Conservation (phyloP, 2,329 filamentous ascomycete species). For the Neurospora sp. region DNA sequence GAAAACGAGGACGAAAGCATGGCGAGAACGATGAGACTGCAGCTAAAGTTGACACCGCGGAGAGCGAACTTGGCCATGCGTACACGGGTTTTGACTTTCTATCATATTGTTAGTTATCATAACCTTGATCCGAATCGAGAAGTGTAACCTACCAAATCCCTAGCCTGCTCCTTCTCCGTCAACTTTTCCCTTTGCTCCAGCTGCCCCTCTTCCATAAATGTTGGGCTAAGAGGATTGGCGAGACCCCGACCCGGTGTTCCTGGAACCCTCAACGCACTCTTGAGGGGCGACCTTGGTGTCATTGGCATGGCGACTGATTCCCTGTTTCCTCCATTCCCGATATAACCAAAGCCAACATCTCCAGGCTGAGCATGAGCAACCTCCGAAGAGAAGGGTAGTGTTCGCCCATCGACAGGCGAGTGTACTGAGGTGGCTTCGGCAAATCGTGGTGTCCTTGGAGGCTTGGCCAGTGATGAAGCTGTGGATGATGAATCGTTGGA, state of each 20-base stretch:
- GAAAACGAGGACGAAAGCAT: conserved; percentile 82
- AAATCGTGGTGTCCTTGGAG: conserved; percentile 67
- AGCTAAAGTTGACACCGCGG: conserved; percentile 94
- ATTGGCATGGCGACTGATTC: conserved; percentile 52
- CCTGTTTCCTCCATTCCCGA: conserved; percentile 48
- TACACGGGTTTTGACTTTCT: conserved; percentile 90
- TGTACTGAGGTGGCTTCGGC: conserved; percentile 72
- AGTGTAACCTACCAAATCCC: conserved; percentile 51
- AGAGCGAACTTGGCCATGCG: conserved; percentile 90
- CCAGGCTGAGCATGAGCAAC: conserved; percentile 61
- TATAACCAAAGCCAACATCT: conserved; percentile 89
- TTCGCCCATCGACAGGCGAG: conserved; percentile 57
- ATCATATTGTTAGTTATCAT: conserved; percentile 20
- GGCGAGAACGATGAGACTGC: conserved; percentile 85
- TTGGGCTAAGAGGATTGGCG: conserved; percentile 76
- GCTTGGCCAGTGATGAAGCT: conserved; percentile 46
- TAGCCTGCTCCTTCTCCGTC: conserved; percentile 79
- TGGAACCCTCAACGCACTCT: conserved; percentile 82
- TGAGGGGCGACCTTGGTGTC: conserved; percentile 70
- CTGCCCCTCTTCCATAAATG: conserved; percentile 78
- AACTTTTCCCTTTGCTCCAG: conserved; percentile 74
- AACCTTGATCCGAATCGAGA: neutral
- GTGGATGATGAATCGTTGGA: conserved; percentile 43
- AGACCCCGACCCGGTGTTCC: conserved; percentile 67
- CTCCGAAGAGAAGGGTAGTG: conserved; percentile 46